Base-by-base conservation (phyloP, 805 yeast genomes). In the Torulaspora delbrueckii region DNA sequence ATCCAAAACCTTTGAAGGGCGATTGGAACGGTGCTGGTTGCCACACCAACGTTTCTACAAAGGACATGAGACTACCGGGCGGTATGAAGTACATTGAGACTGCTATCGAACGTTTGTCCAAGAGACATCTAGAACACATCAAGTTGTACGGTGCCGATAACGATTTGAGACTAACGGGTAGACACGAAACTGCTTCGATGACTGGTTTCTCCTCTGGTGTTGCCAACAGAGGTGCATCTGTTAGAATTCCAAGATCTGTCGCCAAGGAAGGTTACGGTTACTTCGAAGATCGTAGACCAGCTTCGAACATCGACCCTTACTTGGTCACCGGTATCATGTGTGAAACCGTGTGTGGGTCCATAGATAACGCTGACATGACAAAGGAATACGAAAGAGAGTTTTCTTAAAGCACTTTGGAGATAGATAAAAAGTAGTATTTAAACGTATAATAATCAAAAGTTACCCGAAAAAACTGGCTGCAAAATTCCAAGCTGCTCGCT, bases 1-100 rank as follows among this genome's bases (percentile, higher is more conserved):
- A 93, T 82, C 99, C 99, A 73, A 93, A 93, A 81, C 98, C 99
- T 60, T 79, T 93, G 71, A 80, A 84, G 77, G 98, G 98, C 62
- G 98, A 91, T 76, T 93, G 98, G 98, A 93, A 93, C 71, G 99
- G 99, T 77, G 98, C 99, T 70, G 99, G 99, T 65, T 91, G 98
- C 79, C 99, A 93, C 76, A 93, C 99, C 70, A 93, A 93, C 71
- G 98, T 93, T 51, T 89, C 97, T 40, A 93, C 99, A 62, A 79
- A 77, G 70, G 67, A 66, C 42, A 93, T 91, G 98, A 89, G 99
- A 79, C 69, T 66, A 30, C 86, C 87, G 68, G 99, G 99, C 71
- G 99, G 99, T 69, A 87, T 93, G 89, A 86, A 86, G 72, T 75
- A 71, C 71, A 93, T 93, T 66, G 96, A 93, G 66, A 85, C 76